phyloP scores from a whole-genome alignment of 345 rosid species.

The Syzygium aromaticum region DNA sequence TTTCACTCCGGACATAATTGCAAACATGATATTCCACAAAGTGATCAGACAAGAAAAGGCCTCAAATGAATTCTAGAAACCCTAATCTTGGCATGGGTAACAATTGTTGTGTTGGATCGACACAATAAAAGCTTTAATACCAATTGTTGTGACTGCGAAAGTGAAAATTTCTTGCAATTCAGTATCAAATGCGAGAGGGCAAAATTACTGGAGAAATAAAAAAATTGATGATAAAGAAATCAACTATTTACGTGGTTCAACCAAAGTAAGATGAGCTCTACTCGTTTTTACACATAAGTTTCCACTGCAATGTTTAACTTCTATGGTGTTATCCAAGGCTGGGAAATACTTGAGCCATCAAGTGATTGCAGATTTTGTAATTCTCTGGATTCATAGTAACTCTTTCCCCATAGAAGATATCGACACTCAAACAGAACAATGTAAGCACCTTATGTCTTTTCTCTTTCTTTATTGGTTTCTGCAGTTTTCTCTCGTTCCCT shows the following conservation, averaged over 20 bases:
- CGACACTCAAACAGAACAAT: accelerated
- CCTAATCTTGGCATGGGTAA: not conserved
- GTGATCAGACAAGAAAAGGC: not conserved
- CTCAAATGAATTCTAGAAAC: not conserved
- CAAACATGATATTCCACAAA: not conserved
- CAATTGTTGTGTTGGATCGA: not conserved
- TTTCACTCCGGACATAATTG: not conserved
- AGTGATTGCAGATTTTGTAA: not conserved
- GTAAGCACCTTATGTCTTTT: not conserved
- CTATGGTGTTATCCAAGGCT: not conserved
- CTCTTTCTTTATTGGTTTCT: not conserved
- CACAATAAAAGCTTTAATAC: not conserved
- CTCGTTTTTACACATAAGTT: not conserved
- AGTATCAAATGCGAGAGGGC: not conserved
- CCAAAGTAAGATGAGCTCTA: not conserved
- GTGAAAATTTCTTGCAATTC: not conserved
- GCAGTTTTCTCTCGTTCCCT: not conserved
- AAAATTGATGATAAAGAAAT: not conserved
- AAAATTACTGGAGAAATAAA: not conserved
- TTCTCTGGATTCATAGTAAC: not conserved
- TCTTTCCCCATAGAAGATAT: not conserved
- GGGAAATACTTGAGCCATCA: not conserved
- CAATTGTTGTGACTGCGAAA: not conserved
- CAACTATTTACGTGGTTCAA: not conserved
- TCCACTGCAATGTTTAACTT: not conserved